These are phyloP conservation scores for Nitzschia sp. DNA, from an alignment of 108 stramenopile species.

Conservation along the genomic window DNA sequence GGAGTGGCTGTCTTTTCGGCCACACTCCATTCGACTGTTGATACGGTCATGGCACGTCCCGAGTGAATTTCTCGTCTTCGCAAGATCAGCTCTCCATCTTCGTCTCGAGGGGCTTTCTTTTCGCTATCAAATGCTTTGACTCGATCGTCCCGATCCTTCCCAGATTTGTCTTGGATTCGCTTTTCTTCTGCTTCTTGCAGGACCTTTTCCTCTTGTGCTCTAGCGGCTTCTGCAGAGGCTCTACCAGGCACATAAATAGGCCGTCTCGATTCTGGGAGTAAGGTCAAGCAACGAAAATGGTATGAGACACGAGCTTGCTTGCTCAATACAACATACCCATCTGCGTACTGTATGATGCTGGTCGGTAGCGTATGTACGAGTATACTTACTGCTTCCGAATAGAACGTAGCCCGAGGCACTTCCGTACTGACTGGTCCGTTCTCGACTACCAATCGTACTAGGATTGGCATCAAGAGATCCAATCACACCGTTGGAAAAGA, in stretches of 20 bases:
- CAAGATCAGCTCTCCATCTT: slow-evolving; percentile 77
- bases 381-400: slow-evolving; percentile 69
- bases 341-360: not conserved
- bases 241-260: slow-evolving; percentile 64
- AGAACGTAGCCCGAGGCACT: slow-evolving; percentile 72
- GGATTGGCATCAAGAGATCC: slow-evolving; percentile 48
- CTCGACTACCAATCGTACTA: slow-evolving; percentile 10
- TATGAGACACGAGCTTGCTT: too few relatives aligned
- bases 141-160: slow-evolving; percentile 11
- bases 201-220: slow-evolving; percentile 35
- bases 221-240: slow-evolving; percentile 32
- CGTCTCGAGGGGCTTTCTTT: slow-evolving; percentile 56
- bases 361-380: not conserved
- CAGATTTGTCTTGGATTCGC: slow-evolving; percentile 35
- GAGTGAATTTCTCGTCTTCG: slow-evolving; percentile 80
- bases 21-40: slow-evolving; percentile 88
- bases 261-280: slow-evolving; percentile 46
- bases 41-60: slow-evolving; percentile 78
- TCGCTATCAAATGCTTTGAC: slow-evolving; percentile 10
- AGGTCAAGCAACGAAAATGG: not conserved
- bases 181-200: slow-evolving; percentile 30
- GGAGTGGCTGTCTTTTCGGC: slow-evolving; percentile 82
- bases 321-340: too few relatives aligned
- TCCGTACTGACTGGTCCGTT: slow-evolving; percentile 52
- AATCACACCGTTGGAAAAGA: slow-evolving; percentile 81